A percentile compares a stretch with the other conserved stretches of the same genome.
Evolutionary conservation across 306 rosid species (phyloP).

Genomic region (Rosa chinensis): DNA sequence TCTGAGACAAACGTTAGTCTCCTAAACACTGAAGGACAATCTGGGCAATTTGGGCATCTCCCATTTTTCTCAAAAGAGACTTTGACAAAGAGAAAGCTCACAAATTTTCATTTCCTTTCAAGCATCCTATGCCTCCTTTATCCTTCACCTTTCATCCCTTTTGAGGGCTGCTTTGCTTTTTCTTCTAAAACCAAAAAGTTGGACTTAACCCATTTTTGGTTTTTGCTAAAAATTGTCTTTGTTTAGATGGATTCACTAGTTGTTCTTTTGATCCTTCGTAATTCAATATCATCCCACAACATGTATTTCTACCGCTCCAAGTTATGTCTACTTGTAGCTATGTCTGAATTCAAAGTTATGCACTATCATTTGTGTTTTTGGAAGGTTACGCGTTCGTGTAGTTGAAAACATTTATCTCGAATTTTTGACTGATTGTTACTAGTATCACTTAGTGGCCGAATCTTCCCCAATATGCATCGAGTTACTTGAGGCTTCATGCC

Average conservation of each 20-base stretch:
- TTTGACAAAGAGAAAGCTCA: constrained; percentile 82
- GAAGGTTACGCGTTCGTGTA: too few relatives aligned
- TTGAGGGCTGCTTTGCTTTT: constrained; percentile 50
- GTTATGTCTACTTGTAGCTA: neutral
- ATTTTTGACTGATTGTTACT: too few relatives aligned
- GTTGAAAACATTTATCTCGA: too few relatives aligned
- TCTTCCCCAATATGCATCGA: neutral
- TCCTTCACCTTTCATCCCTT: constrained; percentile 78
- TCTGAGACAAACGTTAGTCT: constrained; percentile 90
- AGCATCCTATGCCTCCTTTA: constrained; percentile 90
- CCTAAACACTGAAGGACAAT: constrained; percentile 69
- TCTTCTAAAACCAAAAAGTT: constrained; percentile 27
- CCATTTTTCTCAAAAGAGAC: constrained; percentile 38
- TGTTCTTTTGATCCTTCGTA: neutral
- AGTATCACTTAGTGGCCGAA: too few relatives aligned
- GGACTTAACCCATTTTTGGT: constrained; percentile 29
- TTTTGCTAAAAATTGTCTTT: constrained; percentile 6
- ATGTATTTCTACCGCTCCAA: neutral
- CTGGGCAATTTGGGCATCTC: constrained; percentile 49
- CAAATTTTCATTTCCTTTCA: constrained; percentile 62
- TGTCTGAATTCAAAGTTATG: neutral
- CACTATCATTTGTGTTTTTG: too few relatives aligned
- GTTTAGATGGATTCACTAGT: neutral
- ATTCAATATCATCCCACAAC: constrained; percentile 4
- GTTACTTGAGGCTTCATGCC: neutral